phyloP scores from a whole-genome alignment of 257 asterid genomes.

The Knoxia roxburghii region DNA sequence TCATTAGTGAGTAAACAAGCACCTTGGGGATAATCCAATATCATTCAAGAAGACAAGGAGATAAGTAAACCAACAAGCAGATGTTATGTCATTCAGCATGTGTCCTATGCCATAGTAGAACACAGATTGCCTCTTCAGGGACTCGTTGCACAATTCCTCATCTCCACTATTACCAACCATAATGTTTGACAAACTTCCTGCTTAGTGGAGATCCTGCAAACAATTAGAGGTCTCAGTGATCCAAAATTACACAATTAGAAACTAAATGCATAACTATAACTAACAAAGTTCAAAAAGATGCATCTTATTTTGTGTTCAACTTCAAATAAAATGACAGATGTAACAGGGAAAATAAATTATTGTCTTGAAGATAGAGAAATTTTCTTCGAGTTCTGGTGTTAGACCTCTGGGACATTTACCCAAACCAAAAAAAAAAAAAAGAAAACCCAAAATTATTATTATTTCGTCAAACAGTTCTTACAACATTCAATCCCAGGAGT shows the following conservation, averaged over 20 bases:
- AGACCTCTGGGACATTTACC: neutral
- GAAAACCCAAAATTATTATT: neutral
- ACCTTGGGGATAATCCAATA: constrained; percentile 87
- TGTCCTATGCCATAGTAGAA: constrained; percentile 83
- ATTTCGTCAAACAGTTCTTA: too few relatives aligned
- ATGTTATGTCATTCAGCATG: constrained; percentile 88
- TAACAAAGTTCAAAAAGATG: neutral
- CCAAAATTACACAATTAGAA: neutral
- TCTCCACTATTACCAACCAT: constrained; percentile 38
- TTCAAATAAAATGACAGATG: neutral
- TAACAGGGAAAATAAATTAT: neutral
- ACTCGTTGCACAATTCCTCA: constrained; percentile 40
- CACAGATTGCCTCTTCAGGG: constrained; percentile 55
- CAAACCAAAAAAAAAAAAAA: neutral
- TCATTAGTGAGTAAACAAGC: constrained; percentile 15
- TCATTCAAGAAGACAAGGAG: constrained; percentile 83
- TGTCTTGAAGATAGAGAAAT: neutral
- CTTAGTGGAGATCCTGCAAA: neutral
- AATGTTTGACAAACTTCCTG: constrained; percentile 9
- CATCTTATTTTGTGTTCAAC: too few relatives aligned
- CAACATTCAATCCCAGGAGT: too few relatives aligned
- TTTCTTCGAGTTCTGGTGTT: neutral
- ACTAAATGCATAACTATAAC: neutral
- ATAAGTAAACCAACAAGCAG: constrained; percentile 96
- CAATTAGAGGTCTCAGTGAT: constrained; percentile 5